Percentiles rank a stretch among this genome's conserved stretches.
Evolutionary conservation across 129 eudicot species (phyloP).

Genomic region (Deinandra increscens): DNA sequence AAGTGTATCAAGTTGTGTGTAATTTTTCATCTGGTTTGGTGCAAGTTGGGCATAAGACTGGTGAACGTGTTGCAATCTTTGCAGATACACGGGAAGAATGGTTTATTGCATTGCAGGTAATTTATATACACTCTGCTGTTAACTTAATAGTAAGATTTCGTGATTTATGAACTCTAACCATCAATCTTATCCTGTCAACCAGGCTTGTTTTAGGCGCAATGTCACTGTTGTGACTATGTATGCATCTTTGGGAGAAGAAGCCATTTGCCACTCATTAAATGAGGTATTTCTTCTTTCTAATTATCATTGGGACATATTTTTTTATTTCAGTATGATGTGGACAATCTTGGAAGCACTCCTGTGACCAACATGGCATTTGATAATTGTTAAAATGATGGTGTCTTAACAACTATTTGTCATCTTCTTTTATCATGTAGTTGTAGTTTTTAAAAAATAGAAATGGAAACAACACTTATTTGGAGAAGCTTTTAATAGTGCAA

Average conservation of each 20-base stretch:
- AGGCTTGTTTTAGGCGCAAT: conserved; percentile 97
- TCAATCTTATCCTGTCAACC: conserved; percentile 22
- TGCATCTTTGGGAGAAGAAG: conserved; percentile 97
- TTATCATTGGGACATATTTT: neutral
- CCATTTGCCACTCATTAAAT: conserved; percentile 81
- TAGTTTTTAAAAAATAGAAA: neutral
- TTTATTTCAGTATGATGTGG: neutral
- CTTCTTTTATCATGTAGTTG: neutral
- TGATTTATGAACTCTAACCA: conserved; percentile 16
- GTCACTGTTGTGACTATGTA: conserved; percentile 91
- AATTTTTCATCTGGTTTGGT: conserved; percentile 83
- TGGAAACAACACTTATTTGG: neutral
- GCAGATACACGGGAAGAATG: conserved; percentile 98
- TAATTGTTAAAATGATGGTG: neutral
- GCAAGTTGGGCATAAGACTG: conserved; percentile 69
- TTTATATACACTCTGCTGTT: conserved; percentile 1
- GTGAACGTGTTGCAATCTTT: conserved; percentile 92
- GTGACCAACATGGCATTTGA: neutral
- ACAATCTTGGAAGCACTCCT: conserved; percentile 7
- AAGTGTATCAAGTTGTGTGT: conserved; percentile 66
- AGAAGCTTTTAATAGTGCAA: neutral
- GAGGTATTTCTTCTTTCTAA: conserved; percentile 49
- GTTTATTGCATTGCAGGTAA: conserved; percentile 93
- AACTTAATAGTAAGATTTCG: conserved; percentile 12
- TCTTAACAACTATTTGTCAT: neutral